Evolutionary conservation across 2,329 filamentous ascomycete genomes (phyloP).

Genomic region (Aspergillus tanneri): DNA sequence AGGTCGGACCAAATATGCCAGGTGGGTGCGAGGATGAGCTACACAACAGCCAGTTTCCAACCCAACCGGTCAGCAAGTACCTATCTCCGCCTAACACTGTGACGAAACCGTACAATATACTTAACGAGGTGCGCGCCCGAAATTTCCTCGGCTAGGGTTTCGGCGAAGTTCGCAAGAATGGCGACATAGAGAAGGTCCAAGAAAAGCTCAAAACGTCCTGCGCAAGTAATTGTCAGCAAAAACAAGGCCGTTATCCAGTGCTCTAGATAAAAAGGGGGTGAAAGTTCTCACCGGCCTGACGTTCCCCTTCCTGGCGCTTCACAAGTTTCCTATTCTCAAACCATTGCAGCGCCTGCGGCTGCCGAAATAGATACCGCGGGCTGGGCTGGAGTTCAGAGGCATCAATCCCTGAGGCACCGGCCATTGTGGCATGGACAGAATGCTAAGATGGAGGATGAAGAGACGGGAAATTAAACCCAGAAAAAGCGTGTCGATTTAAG

Average conservation of each 20-base stretch:
- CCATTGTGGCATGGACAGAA: background rate
- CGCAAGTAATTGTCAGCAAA: too few species aligned
- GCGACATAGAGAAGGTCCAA: constrained; percentile 53
- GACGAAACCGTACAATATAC: constrained; percentile 46
- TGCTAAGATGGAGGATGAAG: background rate
- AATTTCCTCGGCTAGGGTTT: constrained; percentile 49
- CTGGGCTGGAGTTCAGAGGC: constrained; percentile 17
- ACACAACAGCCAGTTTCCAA: background rate
- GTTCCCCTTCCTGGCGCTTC: constrained; percentile 46
- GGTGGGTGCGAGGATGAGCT: constrained; percentile 49
- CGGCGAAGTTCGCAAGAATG: constrained; percentile 53
- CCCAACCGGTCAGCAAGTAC: too few species aligned
- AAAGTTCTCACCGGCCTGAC: constrained; percentile 38
- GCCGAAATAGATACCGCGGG: constrained; percentile 31
- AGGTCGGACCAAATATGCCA: constrained; percentile 55
- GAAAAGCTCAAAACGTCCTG: constrained; percentile 51
- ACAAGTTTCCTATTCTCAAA: constrained; percentile 46
- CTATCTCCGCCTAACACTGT: too few species aligned
- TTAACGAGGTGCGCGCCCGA: constrained; percentile 47
- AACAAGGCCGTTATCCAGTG: too few species aligned
- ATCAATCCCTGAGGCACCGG: background rate
- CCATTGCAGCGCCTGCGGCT: constrained; percentile 46
- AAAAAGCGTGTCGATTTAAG: too few species aligned
- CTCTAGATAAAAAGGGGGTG: background rate
- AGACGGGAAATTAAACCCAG: too few species aligned